Evolutionary conservation across 2,329 filamentous ascomycete genomes (phyloP), one percentile per base, ranked within the genome.

Genomic region (Hymenoscyphus albidus): DNA sequence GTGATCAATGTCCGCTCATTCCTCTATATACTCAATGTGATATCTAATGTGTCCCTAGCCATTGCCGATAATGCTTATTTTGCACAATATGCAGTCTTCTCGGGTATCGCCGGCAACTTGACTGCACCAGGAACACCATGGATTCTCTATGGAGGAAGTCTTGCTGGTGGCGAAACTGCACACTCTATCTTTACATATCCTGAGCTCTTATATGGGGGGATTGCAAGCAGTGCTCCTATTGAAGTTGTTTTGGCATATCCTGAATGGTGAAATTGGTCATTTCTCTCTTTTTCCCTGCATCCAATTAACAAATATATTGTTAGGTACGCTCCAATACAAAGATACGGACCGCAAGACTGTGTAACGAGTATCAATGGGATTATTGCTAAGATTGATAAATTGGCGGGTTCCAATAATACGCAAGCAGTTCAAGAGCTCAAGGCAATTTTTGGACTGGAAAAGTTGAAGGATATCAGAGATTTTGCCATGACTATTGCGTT

Each of bases 21-120:
- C 57, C 12, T 18, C 16, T 31, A 48, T 44, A 6, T 32, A 35
- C 44, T 14, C 2, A 31, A 16, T 22, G 16, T 31, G 13, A 40
- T 56, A 22, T 22, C 62, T 63, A 58, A 69, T 48, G 44, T 7
- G 10, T 56, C 12, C 54, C 22, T 32, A 73, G 71, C 80, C 0
- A 80, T 83, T 68, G 82, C 81, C 14, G 82, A 83, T 65, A 82
- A 82, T 69, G 79, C 77, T 14, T 80, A 82, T 70, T 83, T 84
- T 69, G 80, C 81, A 31, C 77, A 81, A 64, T 77, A 83, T 66
- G 80, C 78, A 18, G 74, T 69, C 0, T 79, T 83, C 59, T 78
- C 80, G 0, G 80, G 80, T 1, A 67, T 83, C 55, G 74, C 78
- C 57, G 75, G 67, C 3, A 76, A 72, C 61, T 69, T 83, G 5